Evolutionary conservation across 2,329 filamentous ascomycete genomes (phyloP), one percentile per base, ranked within the genome.

Genomic region (Trichoderma endophyticum): DNA sequence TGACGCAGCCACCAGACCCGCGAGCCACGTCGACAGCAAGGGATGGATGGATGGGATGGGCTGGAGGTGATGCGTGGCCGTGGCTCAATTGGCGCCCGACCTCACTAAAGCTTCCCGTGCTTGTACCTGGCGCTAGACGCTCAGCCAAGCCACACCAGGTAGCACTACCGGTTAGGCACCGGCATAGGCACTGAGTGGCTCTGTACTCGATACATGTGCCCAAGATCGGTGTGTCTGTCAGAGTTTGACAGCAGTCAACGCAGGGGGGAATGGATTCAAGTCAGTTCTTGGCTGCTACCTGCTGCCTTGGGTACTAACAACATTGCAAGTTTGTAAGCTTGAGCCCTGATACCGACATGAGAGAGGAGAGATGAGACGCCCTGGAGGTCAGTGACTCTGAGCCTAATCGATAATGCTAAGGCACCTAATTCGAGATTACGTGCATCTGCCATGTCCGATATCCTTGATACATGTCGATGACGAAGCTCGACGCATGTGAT

Each of bases 11-110:
- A 70, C 48, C 32, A 43, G 24, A 43, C 39, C 48, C 67, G 67
- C 67, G 32, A 51, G 66, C 68, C 68, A 70, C 68, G 68, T 70
- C 60, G 48, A 63, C 30, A 30, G 51, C 51, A 66, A 66, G 63
- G 63, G 65, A 43, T n/a, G 54, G 34, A 24, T n/a, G 15, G n/a
- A n/a, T 56, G 6, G 21, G 51, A 32, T 59, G 26, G 28, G 15
- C 24, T 30, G 51, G 14, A 11, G 6, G 39, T 8, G 6, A 54
- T 51, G 62, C n/a, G 26, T 48, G 24, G 65, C 18, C 51, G 64
- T 57, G 64, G 54, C 51, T 67, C 34, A 21, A 68, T 60, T 64
- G 68, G 68, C 60, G 68, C 68, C 68, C 12, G 48, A 71, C 48
- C 59, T 62, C 21, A 39, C 48, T 36, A 51, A 51, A 28, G 62